These are phyloP conservation scores for Debaryomyces udenii DNA, from an alignment of 1,139 yeast species.

Conservation along the genomic window DNA sequence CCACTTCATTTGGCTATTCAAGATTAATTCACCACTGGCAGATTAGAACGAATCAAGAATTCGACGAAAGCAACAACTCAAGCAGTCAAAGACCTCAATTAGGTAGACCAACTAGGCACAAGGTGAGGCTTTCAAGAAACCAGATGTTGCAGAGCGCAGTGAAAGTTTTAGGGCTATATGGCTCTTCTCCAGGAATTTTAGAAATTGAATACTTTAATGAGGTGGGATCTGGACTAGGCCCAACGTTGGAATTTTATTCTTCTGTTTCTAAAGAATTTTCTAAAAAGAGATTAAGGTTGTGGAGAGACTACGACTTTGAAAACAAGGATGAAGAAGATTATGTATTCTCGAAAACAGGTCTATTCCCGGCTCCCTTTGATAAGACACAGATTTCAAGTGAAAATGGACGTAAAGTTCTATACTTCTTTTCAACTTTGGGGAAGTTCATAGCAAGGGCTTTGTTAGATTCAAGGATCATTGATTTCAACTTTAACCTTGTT, in stretches of 20 bases:
- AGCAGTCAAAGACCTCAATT: slow-evolving; percentile 42
- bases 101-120: slow-evolving; percentile 81
- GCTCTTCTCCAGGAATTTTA: slow-evolving; percentile 75
- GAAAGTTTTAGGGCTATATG: slow-evolving; percentile 76
- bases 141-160: slow-evolving; percentile 77
- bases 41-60: slow-evolving; percentile 49
- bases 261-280: slow-evolving; percentile 74
- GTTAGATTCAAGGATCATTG: slow-evolving; percentile 83
- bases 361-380: slow-evolving; percentile 74
- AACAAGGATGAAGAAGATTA: slow-evolving; percentile 33
- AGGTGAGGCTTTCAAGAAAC: slow-evolving; percentile 74
- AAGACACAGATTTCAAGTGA: slow-evolving; percentile 29
- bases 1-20: slow-evolving; percentile 91
- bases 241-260: slow-evolving; percentile 91
- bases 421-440: slow-evolving; percentile 71
- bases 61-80: slow-evolving; percentile 23
- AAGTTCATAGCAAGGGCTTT: slow-evolving; percentile 85
- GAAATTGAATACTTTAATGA: slow-evolving; percentile 91
- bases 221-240: slow-evolving; percentile 96
- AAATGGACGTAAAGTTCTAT: slow-evolving; percentile 48
- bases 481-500: slow-evolving; percentile 71
- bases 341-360: slow-evolving; percentile 50
- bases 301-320: slow-evolving; percentile 59
- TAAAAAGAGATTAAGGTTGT: slow-evolving; percentile 57
- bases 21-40: slow-evolving; percentile 84